Base-by-base conservation (phyloP, 2,329 filamentous ascomycete species). In the Arthroderma uncinatum region DNA sequence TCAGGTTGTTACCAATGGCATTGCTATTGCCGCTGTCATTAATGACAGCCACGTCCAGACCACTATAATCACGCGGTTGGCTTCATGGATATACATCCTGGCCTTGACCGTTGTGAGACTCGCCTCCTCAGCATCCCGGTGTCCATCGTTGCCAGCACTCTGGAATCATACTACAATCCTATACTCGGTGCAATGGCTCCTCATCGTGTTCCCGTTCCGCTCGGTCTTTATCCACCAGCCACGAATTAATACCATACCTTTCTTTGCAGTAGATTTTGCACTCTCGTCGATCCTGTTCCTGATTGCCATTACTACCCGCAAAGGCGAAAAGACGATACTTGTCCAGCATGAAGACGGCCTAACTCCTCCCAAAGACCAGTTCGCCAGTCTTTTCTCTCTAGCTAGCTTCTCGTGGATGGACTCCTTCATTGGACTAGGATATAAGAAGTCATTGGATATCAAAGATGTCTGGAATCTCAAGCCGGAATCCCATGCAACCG, bases 81-180 rank as follows among this genome's bases (percentile, higher is more conserved):
- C 82, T 9, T 82, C 82, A 30, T 97, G 93, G 92, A 71, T 82
- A 55, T 98, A 97, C 68, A 82, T 91, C 39, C 76, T 92, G 28
- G 72, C 84, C 14, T 79, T 98, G 58, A 84, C 84, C 12, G 81
- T 83, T 19, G 73, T 90, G 44, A 84, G 93, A 34, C 75, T 96
- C 54, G 65, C 84, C 73, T 72, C 85, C 71, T 77, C 74, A 56
- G 71, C 74, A 47, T 71, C 82, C 75, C 73, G 82, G 74, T 65
- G 82, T 77, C 78, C 89, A 74, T 80, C 80, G 70, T 71, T 93
- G 12, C 85, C 86, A 7, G 79, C 81, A 58, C 75, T 97, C 7
- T 98, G 93, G 93, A 91, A 92, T 68, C 93, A 98, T 71, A 97
- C 93, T 0, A 87, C 89, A 19, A 74, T 80, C 61, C 82, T 98